Conservation (phyloP, 441 rosid species). For the Manihot esculenta region DNA sequence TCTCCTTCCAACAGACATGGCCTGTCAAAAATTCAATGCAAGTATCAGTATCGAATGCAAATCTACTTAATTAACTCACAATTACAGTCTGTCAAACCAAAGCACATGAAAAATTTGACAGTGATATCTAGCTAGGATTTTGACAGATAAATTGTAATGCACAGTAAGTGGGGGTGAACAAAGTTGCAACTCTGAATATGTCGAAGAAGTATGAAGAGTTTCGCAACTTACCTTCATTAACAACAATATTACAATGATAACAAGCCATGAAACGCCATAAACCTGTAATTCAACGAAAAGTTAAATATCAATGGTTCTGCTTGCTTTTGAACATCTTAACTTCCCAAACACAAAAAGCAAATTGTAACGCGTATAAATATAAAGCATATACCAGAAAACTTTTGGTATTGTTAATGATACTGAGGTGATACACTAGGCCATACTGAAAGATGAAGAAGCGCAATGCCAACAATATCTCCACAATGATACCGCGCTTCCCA, state of each 20-base stretch:
- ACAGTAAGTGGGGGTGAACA: background rate
- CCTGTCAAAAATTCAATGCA: slow-evolving; percentile 38
- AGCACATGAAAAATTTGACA: background rate
- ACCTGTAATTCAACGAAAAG: slow-evolving; percentile 49
- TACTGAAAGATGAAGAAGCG: slow-evolving; percentile 90
- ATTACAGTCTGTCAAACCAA: background rate
- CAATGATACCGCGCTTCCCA: slow-evolving; percentile 86
- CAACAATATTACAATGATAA: slow-evolving; percentile 18
- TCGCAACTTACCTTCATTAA: slow-evolving; percentile 72
- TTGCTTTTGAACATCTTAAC: slow-evolving; percentile 28
- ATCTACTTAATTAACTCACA: background rate
- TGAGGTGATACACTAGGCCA: slow-evolving; percentile 90
- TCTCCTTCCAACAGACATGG: slow-evolving; percentile 90
- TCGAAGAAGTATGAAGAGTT: background rate
- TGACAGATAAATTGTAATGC: background rate
- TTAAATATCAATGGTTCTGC: background rate
- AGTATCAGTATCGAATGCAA: background rate
- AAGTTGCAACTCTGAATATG: background rate
- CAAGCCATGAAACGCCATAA: slow-evolving; percentile 65
- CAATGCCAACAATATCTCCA: slow-evolving; percentile 80
- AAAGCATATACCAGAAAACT: slow-evolving; percentile 62
- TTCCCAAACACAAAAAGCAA: slow-evolving; percentile 60
- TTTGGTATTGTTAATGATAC: slow-evolving; percentile 42
- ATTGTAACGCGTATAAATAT: slow-evolving; percentile 1
- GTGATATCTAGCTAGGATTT: background rate